Conservation (phyloP, 179 eudicot species). For the Beta macrorhiza region DNA sequence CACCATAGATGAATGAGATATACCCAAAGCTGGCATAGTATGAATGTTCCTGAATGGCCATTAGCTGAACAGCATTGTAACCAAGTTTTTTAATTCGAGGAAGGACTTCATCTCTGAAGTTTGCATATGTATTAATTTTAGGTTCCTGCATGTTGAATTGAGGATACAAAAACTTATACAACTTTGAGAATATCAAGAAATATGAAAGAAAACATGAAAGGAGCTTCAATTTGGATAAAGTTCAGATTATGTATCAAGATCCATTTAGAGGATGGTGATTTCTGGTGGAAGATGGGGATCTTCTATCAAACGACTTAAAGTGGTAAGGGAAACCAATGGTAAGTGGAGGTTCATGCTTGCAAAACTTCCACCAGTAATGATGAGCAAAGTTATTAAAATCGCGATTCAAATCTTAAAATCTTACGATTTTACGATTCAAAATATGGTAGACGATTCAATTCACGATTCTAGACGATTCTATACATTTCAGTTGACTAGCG, state of each 20-base stretch:
- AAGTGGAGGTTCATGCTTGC: too few species aligned
- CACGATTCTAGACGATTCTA: too few species aligned
- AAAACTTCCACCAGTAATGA: too few species aligned
- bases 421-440: too few species aligned
- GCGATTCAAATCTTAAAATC: too few species aligned
- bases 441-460: too few species aligned
- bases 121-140: conserved; percentile 76
- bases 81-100: conserved; percentile 94
- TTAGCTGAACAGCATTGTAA: conserved; percentile 96
- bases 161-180: conserved; percentile 7
- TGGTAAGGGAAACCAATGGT: too few species aligned
- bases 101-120: conserved; percentile 95
- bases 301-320: too few species aligned
- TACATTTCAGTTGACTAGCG: too few species aligned
- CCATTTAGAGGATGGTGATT: neutral
- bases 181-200: neutral
- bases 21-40: conserved; percentile 99
- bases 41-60: conserved; percentile 99
- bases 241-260: neutral
- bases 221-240: neutral
- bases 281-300: too few species aligned
- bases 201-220: neutral
- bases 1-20: conserved; percentile 9
- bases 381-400: too few species aligned
- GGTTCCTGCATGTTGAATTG: conserved; percentile 75